Base-by-base conservation (phyloP, 2,329 filamentous ascomycete species). In the Chaetomium sp. region DNA sequence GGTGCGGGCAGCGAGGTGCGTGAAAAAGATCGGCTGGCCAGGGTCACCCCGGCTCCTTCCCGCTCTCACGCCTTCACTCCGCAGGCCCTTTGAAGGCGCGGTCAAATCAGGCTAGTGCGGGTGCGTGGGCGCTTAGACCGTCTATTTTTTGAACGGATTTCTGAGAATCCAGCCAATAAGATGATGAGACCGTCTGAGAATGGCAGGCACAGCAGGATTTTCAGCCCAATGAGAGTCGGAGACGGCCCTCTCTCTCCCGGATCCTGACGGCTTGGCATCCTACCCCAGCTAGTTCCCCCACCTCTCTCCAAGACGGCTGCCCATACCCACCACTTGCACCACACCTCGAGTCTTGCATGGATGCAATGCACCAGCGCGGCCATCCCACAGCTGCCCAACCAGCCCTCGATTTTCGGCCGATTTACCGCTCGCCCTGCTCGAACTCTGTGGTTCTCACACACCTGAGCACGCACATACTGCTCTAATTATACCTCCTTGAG, bases 311-410 rank as follows among this genome's bases (percentile, higher is more conserved):
- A 42, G 8, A n/a, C 5, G 19, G 16, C 10, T 53, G 9, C 33
- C 33, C 29, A 57, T 58, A 29, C 49, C 55, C 49, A 31, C 23
- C 25, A 53, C 49, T n/a, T 25, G 47, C 56, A 49, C 61, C 60
- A 54, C 65, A 63, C 19, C 25, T 61, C 63, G 54, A 59, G 57
- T 51, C 58, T 53, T 35, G 59, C 62, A 62, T 55, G 51, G 65
- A 65, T 66, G 65, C 63, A 69, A 64, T 69, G 68, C 68, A 65
- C 12, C 54, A 55, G 35, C 60, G 66, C 33, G 57, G 58, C 64
- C 65, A 67, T 65, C 67, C 65, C 67, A 35, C 65, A 29, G 60
- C 67, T 70, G 68, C 70, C 73, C 74, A 75, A 74, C 74, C 73
- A 74, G 70, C 69, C 70, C 54, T 70, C 72, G 72, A 68, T 63